Evolutionary conservation across 2,329 filamentous ascomycete species (phyloP).

Genomic region (Stagonosporopsis rhizophila): DNA sequence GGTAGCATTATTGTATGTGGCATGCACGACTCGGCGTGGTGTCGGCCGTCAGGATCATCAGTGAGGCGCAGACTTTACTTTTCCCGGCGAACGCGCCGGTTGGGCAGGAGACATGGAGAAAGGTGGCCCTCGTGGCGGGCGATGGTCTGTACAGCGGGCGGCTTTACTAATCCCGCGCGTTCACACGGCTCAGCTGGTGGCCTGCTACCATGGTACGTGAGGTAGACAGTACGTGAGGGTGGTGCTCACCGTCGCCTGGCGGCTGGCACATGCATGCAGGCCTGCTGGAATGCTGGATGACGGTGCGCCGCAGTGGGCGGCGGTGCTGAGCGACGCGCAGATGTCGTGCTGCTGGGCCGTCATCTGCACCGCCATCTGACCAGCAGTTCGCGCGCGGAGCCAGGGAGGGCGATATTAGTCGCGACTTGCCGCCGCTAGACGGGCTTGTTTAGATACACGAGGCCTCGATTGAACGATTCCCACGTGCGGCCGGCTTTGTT

Average conservation of each 20-base stretch:
- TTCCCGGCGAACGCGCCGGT: conserved; percentile 31
- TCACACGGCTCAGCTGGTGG: conserved; percentile 3
- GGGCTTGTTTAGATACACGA: conserved; percentile 47
- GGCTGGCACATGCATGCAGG: conserved; percentile 11
- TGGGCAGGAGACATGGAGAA: conserved; percentile 27
- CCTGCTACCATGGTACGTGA: conserved; percentile 9
- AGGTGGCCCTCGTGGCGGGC: conserved; percentile 37
- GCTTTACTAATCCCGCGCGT: conserved; percentile 19
- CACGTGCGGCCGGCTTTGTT: conserved; percentile 43
- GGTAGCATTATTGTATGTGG: conserved; percentile 5
- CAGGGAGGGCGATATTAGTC: conserved; percentile 41
- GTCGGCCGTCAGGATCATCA: conserved; percentile 16
- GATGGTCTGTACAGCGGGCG: conserved; percentile 28
- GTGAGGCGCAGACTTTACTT: conserved; percentile 16
- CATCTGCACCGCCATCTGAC: conserved; percentile 24
- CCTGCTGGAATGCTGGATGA: conserved; percentile 21
- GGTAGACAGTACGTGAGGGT: conserved; percentile 2
- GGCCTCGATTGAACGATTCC: conserved; percentile 50
- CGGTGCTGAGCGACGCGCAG: conserved; percentile 10
- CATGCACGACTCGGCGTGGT: conserved; percentile 16
- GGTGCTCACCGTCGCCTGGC: conserved; percentile 10
- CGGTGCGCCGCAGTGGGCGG: conserved; percentile 8
- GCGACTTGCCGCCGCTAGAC: conserved; percentile 48
- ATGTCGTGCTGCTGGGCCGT: conserved; percentile 20
- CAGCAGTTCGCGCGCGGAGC: conserved; percentile 31